Base-by-base conservation (phyloP, 306 rosid genomes). In the Gastrolobium bilobum region DNA sequence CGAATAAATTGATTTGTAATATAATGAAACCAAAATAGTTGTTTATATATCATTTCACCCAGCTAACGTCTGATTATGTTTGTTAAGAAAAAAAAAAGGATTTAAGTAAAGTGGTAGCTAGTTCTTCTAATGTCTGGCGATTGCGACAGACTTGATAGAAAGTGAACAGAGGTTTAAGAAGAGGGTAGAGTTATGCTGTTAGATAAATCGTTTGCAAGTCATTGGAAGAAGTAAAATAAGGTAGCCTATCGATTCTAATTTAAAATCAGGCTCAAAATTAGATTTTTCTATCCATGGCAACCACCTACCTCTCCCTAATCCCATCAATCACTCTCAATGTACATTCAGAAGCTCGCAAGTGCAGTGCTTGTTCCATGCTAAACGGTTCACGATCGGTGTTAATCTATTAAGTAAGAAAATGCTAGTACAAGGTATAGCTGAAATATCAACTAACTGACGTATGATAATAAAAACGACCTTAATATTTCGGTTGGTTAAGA, bases 241-340 rank as follows among this genome's bases (percentile, higher is more conserved):
- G 59, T 84, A 71, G 67, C 53, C 47, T 43, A 78, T 85, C 97
- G 72, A 75, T 46, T 80, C 86, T 33, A 29, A 65, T 35, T 72
- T 31, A 56, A 46, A 50, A 48, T 29, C 30, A 11, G 3, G 34
- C 11, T 56, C 10, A 13, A 62, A 84, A 75, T 75, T 75, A 77
- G 71, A 75, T 84, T 84, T 86, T 77, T 87, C 76, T 81, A 84
- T 84, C 84, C 69, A 71, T 34, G 54, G 70, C 71, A 83, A 84
- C 89, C 63, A 40, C 73, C 77, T 64, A 59, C 78, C 85, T 9
- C 42, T 63, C 73, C 65, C 77, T 29, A 64, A 26, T 68, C 30
- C 8, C 5, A 50, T 37, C 60, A 43, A 20, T 20, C 26, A 20
- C 10, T 15, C 40, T 51, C 54, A 71, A 51, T 37, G 26, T 58